Conservation (phyloP, 805 yeast genomes). For the Cyberlindnera bimundalis region DNA sequence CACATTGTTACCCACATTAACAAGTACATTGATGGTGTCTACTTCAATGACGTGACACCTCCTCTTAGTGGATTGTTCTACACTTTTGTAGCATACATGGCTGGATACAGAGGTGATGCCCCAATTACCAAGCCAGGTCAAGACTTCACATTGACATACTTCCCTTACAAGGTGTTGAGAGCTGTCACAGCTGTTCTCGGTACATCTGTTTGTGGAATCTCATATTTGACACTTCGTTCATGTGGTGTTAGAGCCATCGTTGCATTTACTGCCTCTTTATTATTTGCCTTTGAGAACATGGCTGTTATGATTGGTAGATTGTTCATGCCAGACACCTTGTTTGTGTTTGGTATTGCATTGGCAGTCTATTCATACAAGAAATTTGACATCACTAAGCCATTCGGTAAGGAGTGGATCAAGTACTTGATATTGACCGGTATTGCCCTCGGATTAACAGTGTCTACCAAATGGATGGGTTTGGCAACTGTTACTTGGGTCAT, state of each 20-base stretch:
- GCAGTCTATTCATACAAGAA: constrained; percentile 50
- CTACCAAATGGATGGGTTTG: constrained; percentile 71
- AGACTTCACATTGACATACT: constrained; percentile 19
- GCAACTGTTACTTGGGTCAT: constrained; percentile 67
- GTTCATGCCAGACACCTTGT: constrained; percentile 43
- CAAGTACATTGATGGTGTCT: constrained; percentile 52
- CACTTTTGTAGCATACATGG: constrained; percentile 48
- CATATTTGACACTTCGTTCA: constrained; percentile 52
- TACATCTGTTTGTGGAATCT: constrained; percentile 45
- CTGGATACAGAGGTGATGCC: constrained; percentile 46
- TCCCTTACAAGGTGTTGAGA: constrained; percentile 56
- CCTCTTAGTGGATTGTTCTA: constrained; percentile 63
- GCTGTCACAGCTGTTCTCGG: constrained; percentile 55
- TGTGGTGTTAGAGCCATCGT: constrained; percentile 50
- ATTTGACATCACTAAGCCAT: constrained; percentile 43
- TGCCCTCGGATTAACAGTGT: constrained; percentile 50
- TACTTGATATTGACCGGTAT: constrained; percentile 45
- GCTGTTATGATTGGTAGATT: constrained; percentile 56
- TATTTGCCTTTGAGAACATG: constrained; percentile 60
- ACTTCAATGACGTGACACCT: constrained; percentile 71
- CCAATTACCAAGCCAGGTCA: constrained; percentile 18
- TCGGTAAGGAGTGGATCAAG: constrained; percentile 50
- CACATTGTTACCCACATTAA: constrained; percentile 39
- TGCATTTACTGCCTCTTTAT: constrained; percentile 46
- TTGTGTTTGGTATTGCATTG: constrained; percentile 44